These are phyloP conservation scores for Scheffersomyces segobiensis DNA, from an alignment of 1,139 yeast species.

Conservation along the genomic window DNA sequence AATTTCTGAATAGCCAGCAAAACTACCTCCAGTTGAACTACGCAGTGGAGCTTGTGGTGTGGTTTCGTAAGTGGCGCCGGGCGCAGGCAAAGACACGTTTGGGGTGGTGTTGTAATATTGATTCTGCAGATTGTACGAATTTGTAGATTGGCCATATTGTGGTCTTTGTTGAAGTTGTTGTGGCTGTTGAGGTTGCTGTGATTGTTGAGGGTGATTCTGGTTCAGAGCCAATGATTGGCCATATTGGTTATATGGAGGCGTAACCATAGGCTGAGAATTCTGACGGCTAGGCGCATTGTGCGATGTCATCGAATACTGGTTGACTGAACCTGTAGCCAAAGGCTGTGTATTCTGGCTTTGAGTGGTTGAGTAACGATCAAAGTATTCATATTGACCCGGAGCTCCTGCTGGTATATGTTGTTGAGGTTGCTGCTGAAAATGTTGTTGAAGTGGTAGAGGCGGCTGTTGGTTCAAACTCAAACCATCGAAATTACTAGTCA, in stretches of 20 bases:
- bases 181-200: conserved; percentile 4
- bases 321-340: not conserved
- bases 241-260: not conserved
- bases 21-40: not conserved
- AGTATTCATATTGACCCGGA: not conserved
- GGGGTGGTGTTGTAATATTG: not conserved
- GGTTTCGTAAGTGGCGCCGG: not conserved
- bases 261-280: not conserved
- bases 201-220: conserved; percentile 1
- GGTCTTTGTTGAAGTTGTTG: conserved; percentile 5
- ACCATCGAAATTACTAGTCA: conserved; percentile 3
- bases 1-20: not conserved
- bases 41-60: not conserved
- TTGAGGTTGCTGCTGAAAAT: not conserved
- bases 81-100: not conserved
- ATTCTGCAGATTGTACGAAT: not conserved
- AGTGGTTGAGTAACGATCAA: not conserved
- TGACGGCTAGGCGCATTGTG: not conserved
- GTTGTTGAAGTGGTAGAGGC: conserved; percentile 5
- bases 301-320: not conserved
- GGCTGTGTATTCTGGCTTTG: not conserved
- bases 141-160: conserved; percentile 5
- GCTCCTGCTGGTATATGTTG: not conserved
- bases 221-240: conserved; percentile 1
- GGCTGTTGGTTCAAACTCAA: conserved; percentile 1